Evolutionary conservation across 108 stramenopile genomes (phyloP).

Genomic region (Nitzschia sp.): DNA sequence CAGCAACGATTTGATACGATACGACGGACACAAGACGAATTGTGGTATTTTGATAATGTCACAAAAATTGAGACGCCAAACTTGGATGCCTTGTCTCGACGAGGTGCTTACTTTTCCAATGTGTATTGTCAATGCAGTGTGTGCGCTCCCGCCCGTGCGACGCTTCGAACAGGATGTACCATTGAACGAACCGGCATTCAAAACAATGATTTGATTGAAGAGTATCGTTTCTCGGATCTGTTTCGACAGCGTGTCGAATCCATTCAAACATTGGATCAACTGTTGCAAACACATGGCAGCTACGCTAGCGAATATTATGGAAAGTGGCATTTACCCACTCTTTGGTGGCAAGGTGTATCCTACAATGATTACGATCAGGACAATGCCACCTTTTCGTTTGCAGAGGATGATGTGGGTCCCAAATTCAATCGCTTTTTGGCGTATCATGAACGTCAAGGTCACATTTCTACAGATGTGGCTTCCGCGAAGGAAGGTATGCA

Average conservation of each 20-base stretch:
- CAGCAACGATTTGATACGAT: constrained; percentile 35
- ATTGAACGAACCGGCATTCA: constrained; percentile 38
- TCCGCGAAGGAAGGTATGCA: constrained; percentile 10
- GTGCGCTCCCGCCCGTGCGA: constrained; percentile 28
- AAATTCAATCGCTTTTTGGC: constrained; percentile 13
- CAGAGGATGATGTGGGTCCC: not conserved
- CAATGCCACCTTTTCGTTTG: not conserved
- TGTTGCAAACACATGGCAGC: constrained; percentile 12
- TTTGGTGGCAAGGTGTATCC: not conserved
- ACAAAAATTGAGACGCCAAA: constrained; percentile 29
- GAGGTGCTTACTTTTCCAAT: constrained; percentile 36
- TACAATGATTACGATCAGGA: constrained; percentile 17
- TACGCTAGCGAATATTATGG: constrained; percentile 37
- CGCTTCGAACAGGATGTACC: constrained; percentile 34
- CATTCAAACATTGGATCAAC: constrained; percentile 23
- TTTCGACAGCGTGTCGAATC: not conserved
- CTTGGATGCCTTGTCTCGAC: constrained; percentile 18
- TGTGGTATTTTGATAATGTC: not conserved
- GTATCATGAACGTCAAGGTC: not conserved
- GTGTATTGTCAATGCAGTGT: constrained; percentile 30
- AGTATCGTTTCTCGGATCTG: not conserved
- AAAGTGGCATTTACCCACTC: constrained; percentile 24
- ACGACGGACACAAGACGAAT: constrained; percentile 23
- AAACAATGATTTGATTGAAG: constrained; percentile 13
- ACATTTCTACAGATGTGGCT: not conserved